A percentile compares a stretch with the other conserved stretches of the same genome.
These are phyloP conservation scores for Herpotrichia juniperi DNA, from an alignment of 2,329 filamentous ascomycete species.

Conservation along the genomic window DNA sequence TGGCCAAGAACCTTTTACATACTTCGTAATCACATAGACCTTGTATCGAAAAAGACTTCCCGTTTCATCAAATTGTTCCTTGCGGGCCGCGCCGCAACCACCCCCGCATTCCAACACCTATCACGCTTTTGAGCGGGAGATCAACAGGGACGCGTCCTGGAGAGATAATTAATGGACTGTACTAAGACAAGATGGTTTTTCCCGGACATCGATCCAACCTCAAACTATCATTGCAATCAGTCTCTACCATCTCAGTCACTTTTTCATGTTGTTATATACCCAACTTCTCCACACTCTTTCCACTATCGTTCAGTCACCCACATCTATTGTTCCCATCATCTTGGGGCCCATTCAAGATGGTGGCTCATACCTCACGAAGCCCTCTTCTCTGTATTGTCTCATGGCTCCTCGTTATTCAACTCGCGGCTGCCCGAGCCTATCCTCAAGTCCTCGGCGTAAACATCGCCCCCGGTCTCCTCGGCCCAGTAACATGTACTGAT, in stretches of 20 bases:
- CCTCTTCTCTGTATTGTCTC: not conserved
- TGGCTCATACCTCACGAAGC: not conserved
- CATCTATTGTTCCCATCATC: not conserved
- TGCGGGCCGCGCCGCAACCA: not conserved
- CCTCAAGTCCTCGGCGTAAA: slow-evolving; percentile 10
- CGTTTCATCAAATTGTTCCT: not conserved
- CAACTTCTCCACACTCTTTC: not conserved
- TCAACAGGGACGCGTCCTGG: not conserved
- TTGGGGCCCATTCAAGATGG: not conserved
- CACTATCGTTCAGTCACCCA: not conserved
- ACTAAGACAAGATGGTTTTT: not conserved
- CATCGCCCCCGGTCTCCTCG: slow-evolving; percentile 3
- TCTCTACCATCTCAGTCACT: not conserved
- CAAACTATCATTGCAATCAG: not conserved
- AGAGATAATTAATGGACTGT: not conserved
- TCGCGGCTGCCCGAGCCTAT: slow-evolving; percentile 4
- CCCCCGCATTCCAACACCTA: slow-evolving; percentile 7
- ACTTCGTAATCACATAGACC: not conserved
- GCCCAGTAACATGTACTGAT: slow-evolving; percentile 15
- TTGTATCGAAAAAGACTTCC: not conserved
- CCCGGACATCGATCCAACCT: not conserved
- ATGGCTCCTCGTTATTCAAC: slow-evolving; percentile 2
- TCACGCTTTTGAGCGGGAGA: not conserved
- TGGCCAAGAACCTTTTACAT: not conserved
- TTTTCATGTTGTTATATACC: not conserved